phyloP scores from a whole-genome alignment of 768 basidiomycete species.

The Hypholoma sublateritium region DNA sequence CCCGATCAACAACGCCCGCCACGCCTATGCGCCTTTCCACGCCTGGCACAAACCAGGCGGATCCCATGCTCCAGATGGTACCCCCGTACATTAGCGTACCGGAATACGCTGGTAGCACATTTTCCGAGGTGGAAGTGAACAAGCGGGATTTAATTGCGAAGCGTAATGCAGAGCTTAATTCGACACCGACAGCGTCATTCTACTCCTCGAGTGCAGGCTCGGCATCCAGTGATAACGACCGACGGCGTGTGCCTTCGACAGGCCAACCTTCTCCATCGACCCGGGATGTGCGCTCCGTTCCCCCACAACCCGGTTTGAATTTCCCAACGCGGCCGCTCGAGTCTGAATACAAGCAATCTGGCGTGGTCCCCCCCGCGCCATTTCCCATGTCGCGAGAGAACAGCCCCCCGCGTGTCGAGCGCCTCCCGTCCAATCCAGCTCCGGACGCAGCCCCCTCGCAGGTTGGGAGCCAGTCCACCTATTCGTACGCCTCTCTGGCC shows the following conservation, averaged over 20 bases:
- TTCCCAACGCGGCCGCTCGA: constrained; percentile 14
- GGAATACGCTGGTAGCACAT: constrained; percentile 26
- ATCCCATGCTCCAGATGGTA: constrained; percentile 11
- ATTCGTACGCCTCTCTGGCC: not conserved
- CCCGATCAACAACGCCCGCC: constrained; percentile 15
- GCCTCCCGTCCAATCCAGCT: constrained; percentile 19
- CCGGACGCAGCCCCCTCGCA: not conserved
- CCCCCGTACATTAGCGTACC: constrained; percentile 9
- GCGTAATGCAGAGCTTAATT: constrained; percentile 43
- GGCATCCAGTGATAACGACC: constrained; percentile 5
- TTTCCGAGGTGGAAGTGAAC: constrained; percentile 39
- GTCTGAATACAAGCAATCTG: not conserved
- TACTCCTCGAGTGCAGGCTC: constrained; percentile 18
- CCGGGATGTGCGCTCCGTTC: constrained; percentile 15
- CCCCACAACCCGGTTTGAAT: constrained; percentile 19
- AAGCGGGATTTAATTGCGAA: constrained; percentile 38
- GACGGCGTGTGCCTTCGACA: constrained; percentile 7
- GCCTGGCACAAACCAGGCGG: not conserved
- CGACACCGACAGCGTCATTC: constrained; percentile 36
- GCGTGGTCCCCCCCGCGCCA: not conserved
- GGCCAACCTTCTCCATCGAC: constrained; percentile 10
- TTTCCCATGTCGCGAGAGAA: constrained; percentile 10
- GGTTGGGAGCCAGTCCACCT: not conserved
- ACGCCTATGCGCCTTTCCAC: constrained; percentile 6
- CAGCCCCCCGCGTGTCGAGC: constrained; percentile 24